Evolutionary conservation across 1,139 yeast species (phyloP).

Genomic region (Zygoascus meyerae): DNA sequence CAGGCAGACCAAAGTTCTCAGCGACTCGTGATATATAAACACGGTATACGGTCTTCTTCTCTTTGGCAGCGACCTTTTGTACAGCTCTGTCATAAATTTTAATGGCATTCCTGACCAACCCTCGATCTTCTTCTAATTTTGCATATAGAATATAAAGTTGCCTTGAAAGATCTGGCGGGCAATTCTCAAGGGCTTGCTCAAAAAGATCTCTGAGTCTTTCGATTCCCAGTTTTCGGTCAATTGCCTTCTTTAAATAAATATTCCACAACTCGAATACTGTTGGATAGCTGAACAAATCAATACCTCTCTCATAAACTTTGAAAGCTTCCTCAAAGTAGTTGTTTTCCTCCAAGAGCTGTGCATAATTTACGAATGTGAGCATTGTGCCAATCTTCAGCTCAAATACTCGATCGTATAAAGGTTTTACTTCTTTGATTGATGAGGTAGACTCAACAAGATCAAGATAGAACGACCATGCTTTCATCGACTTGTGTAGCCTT

Average conservation of each 20-base stretch:
- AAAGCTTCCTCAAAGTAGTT: conserved; percentile 49
- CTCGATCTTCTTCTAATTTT: conserved; percentile 52
- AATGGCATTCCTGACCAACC: conserved; percentile 42
- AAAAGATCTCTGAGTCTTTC: conserved; percentile 72
- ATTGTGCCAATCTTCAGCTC: conserved; percentile 67
- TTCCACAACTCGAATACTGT: conserved; percentile 70
- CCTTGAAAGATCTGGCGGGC: conserved; percentile 47
- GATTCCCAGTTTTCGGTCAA: conserved; percentile 36
- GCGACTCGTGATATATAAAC: conserved; percentile 32
- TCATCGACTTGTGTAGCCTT: conserved; percentile 53
- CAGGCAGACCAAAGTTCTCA: conserved; percentile 33
- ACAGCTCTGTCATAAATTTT: conserved; percentile 42
- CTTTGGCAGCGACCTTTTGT: conserved; percentile 31
- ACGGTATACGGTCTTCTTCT: conserved; percentile 35
- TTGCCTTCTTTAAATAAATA: conserved; percentile 52
- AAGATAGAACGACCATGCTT: conserved; percentile 68
- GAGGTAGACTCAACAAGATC: conserved; percentile 66
- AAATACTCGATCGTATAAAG: conserved; percentile 57
- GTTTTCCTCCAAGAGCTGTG: conserved; percentile 51
- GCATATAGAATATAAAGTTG: conserved; percentile 53
- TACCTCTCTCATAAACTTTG: conserved; percentile 61
- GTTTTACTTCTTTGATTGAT: conserved; percentile 39
- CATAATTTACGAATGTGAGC: conserved; percentile 58
- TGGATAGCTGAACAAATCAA: conserved; percentile 55
- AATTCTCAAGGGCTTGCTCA: conserved; percentile 51